Base-by-base conservation (phyloP, 257 asterid genomes). In the Dorcoceras hygrometricum region DNA sequence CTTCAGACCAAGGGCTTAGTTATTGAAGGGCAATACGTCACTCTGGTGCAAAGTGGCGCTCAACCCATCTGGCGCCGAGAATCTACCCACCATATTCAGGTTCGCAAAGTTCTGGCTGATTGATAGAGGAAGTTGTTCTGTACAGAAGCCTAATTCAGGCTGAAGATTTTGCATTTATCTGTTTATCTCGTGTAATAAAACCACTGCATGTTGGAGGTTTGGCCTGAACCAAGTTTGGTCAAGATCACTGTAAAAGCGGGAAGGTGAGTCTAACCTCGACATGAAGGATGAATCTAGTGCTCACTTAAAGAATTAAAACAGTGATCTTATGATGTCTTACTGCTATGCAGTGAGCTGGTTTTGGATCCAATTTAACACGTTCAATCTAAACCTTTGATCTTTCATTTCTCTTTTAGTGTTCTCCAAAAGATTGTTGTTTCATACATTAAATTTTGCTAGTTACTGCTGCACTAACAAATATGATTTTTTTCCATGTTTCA, bases 31-130 rank as follows among this genome's bases (percentile, higher is more conserved):
- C 95, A 94, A 72, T 76, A 55, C 62, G 96, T 94, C 34, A 94
- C 99, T 36, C 94, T 94, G 32, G 99, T 90, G 59, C 99, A 94
- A 82, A 94, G 99, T 64, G 99, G 99, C 68, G 92, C 96, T 10
- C 99, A 94, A 75, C 95, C 99, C 73, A 94, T 94, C 76, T 94
- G 99, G 99, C 99, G 97, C 24, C 78, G 84, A 60, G 90, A 90
- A 73, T 94, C 97, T 24, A 85, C 87, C 25, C 99, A 94, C 77
- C 99, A 90, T 71, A 94, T 94, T 74, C 99, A 93, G 86, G 97
- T 88, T 61, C 99, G 97, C 66, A 77, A 83, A 81, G 86, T 90
- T 63, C 84, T 78, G 77, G 83, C 77, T 88, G 86, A 85, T 82
- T 63, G 59, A 22, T 28, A 28, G 57, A 62, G 43, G 51, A 61